Conservation (phyloP, 2,329 filamentous ascomycete genomes). For the Colletotrichum lentis region DNA sequence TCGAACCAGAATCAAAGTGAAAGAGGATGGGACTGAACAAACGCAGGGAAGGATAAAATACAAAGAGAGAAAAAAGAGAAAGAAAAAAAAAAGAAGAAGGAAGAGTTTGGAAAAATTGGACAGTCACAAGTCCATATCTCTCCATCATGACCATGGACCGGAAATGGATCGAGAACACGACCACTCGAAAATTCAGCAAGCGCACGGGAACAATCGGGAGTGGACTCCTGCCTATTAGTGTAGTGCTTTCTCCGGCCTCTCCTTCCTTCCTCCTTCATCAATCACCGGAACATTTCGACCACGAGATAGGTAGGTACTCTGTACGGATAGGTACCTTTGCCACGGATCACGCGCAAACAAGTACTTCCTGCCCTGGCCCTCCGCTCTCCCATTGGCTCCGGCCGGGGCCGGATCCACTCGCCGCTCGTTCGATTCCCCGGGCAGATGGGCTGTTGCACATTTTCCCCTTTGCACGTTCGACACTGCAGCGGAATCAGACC, state of each 20-base stretch:
- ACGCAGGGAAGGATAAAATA: no score
- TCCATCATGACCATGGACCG: not conserved
- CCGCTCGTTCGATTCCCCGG: constrained; percentile 30
- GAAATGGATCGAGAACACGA: constrained; percentile 30
- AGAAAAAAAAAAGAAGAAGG: not conserved
- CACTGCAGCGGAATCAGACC: constrained; percentile 32
- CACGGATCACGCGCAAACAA: not conserved
- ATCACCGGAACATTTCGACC: not conserved
- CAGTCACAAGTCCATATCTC: no score
- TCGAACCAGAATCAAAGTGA: not conserved
- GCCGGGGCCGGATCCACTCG: constrained; percentile 2
- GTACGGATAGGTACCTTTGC: not conserved
- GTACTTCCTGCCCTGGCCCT: not conserved
- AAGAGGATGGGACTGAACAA: not conserved
- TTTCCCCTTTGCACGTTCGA: constrained; percentile 26
- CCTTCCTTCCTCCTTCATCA: not conserved
- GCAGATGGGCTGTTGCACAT: constrained; percentile 23
- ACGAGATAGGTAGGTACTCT: not conserved
- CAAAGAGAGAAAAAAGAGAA: not conserved
- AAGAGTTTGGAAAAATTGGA: not conserved
- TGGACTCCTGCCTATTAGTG: not conserved
- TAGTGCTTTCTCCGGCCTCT: no score
- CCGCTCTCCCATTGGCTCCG: not conserved
- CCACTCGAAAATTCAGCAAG: constrained; percentile 22
- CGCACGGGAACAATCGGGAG: constrained; percentile 29